Percentiles rank a stretch among this genome's conserved stretches.
Evolutionary conservation across 371 early-diverging fungal genomes (phyloP).

Genomic region (Rhizopus stolonifer): DNA sequence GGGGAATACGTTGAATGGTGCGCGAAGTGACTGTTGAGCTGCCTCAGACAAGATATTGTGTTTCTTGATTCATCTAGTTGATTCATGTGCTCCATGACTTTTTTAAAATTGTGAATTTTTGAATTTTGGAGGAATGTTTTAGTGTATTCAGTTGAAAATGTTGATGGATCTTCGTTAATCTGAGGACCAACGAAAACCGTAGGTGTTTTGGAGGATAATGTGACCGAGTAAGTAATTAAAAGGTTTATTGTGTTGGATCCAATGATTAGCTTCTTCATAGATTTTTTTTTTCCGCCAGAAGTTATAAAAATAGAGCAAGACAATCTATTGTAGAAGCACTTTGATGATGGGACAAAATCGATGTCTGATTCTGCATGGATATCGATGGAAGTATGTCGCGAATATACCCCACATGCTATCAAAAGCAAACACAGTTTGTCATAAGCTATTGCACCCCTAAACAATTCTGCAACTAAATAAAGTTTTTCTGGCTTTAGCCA

Average conservation of each 20-base stretch:
- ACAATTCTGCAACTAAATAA: background rate
- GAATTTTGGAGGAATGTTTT: too few relatives aligned
- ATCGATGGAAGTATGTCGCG: constrained; percentile 9
- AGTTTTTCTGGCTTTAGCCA: background rate
- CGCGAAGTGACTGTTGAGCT: constrained; percentile 3
- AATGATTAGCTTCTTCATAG: constrained; percentile 6
- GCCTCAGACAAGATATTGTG: constrained; percentile 8
- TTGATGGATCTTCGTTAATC: background rate
- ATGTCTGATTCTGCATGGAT: constrained; percentile 6
- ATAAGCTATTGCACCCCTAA: background rate
- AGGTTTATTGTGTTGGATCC: constrained; percentile 8
- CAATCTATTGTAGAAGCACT: constrained; percentile 6
- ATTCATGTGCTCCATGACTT: background rate
- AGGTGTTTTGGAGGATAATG: constrained; percentile 4
- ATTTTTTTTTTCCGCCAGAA: constrained; percentile 8
- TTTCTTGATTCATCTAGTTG: too few relatives aligned
- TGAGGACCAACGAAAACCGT: constrained; percentile 12
- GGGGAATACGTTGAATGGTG: background rate
- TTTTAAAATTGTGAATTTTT: too few relatives aligned
- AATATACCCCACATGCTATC: constrained; percentile 6
- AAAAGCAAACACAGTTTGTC: constrained; percentile 4
- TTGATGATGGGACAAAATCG: constrained; percentile 9
- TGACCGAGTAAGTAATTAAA: constrained; percentile 5
- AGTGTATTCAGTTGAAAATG: background rate
- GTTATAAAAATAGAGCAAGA: constrained; percentile 7